Evolutionary conservation across 192 early-diverging fungal species (phyloP).

Genomic region (Fimicolochytrium jonesii): DNA sequence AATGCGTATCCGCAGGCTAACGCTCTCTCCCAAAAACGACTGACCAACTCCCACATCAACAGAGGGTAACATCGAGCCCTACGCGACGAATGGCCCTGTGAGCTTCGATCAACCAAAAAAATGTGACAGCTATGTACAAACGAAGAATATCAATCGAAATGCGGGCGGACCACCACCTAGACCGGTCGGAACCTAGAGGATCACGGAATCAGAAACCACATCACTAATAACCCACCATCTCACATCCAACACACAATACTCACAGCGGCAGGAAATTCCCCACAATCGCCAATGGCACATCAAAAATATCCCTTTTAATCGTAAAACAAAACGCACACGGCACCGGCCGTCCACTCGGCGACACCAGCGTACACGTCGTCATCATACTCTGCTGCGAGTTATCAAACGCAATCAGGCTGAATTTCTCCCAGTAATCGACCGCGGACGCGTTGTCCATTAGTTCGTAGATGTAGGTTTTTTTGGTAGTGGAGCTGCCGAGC

Average conservation of each 20-base stretch:
- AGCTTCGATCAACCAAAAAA: too few species aligned
- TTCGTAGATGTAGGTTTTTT: constrained; percentile 82
- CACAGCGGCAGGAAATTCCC: constrained; percentile 45
- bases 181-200: background rate
- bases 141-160: too few species aligned
- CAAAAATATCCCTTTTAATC: constrained; percentile 95
- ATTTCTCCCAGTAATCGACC: constrained; percentile 94
- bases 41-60: too few species aligned
- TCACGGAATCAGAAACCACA: background rate
- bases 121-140: too few species aligned
- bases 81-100: too few species aligned
- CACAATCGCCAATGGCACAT: constrained; percentile 70
- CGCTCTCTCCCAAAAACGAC: too few species aligned
- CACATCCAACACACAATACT: constrained; percentile 3
- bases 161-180: too few species aligned
- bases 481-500: too few species aligned
- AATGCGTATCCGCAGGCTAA: too few species aligned
- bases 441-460: constrained; percentile 91
- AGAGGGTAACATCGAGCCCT: too few species aligned
- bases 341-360: constrained; percentile 67
- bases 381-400: constrained; percentile 86
- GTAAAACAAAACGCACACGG: constrained; percentile 94
- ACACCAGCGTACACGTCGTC: constrained; percentile 79
- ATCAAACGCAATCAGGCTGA: constrained; percentile 88
- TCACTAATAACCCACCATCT: background rate